Evolutionary conservation across 108 stramenopile genomes (phyloP).

Genomic region (Nannochloropsis granulata): DNA sequence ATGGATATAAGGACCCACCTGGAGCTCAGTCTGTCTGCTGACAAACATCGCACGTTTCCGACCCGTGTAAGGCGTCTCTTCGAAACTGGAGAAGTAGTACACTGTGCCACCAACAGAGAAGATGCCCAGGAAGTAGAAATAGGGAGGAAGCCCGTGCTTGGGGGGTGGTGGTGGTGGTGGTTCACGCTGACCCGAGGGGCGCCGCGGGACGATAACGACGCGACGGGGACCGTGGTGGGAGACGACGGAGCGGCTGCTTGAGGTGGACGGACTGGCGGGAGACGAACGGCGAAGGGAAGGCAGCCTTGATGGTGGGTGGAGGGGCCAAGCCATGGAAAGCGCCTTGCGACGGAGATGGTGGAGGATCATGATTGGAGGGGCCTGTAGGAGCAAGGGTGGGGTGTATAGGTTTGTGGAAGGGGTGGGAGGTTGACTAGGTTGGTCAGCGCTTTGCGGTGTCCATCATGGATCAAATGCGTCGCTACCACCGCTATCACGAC

Average conservation of each 20-base stretch:
- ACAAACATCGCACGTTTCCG: background rate
- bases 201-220: background rate
- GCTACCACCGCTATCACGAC: too few relatives aligned
- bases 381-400: too few relatives aligned
- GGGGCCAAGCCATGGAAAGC: too few relatives aligned
- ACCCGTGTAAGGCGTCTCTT: background rate
- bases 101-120: background rate
- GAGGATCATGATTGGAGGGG: too few relatives aligned
- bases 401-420: too few relatives aligned
- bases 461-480: too few relatives aligned
- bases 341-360: too few relatives aligned
- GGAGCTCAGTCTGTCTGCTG: background rate
- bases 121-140: background rate
- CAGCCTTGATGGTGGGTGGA: too few relatives aligned
- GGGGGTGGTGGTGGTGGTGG: background rate
- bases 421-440: too few relatives aligned
- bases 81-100: background rate
- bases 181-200: background rate
- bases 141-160: background rate
- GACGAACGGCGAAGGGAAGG: too few relatives aligned
- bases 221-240: background rate
- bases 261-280: too few relatives aligned
- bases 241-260: background rate
- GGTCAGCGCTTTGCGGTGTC: too few relatives aligned
- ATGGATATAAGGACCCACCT: background rate